These are phyloP conservation scores for Tylopilus sp. DNA, from an alignment of 768 basidiomycete genomes.

Conservation along the genomic window DNA sequence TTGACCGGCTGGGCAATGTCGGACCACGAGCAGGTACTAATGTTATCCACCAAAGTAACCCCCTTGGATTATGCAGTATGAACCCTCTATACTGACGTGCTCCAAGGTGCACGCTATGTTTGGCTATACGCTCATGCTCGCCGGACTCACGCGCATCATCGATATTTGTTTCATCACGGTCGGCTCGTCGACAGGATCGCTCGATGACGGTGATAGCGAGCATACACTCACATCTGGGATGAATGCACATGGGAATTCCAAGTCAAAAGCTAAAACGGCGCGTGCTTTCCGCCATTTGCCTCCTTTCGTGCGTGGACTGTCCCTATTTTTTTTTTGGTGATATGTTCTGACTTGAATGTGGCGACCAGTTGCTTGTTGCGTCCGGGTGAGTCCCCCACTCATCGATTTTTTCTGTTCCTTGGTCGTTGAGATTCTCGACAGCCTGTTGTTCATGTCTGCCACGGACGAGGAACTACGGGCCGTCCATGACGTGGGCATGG, in stretches of 20 bases:
- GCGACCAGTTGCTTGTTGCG: conserved; percentile 58
- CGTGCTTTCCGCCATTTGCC: conserved; percentile 82
- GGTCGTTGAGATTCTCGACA: conserved; percentile 22
- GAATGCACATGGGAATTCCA: conserved; percentile 13
- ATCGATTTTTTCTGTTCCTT: not conserved
- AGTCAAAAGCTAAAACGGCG: conserved; percentile 36
- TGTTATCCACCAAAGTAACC: conserved; percentile 75
- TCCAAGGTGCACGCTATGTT: conserved; percentile 76
- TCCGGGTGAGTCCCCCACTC: conserved; percentile 51
- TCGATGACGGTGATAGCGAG: conserved; percentile 60
- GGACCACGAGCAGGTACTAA: conserved; percentile 79
- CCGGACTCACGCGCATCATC: conserved; percentile 73
- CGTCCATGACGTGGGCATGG: conserved; percentile 71
- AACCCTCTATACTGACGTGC: not conserved
- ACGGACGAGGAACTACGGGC: conserved; percentile 87
- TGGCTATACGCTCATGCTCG: conserved; percentile 82
- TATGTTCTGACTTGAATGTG: not conserved
- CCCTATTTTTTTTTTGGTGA: not conserved
- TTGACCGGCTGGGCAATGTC: conserved; percentile 96
- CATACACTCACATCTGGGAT: conserved; percentile 54
- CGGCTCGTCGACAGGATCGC: conserved; percentile 23
- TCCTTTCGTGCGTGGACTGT: conserved; percentile 78
- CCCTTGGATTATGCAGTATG: not conserved
- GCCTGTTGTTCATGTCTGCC: conserved; percentile 86
- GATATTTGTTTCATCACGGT: conserved; percentile 79